phyloP scores from a whole-genome alignment of 2,329 filamentous ascomycete genomes.

The Verticillium tricorpus region DNA sequence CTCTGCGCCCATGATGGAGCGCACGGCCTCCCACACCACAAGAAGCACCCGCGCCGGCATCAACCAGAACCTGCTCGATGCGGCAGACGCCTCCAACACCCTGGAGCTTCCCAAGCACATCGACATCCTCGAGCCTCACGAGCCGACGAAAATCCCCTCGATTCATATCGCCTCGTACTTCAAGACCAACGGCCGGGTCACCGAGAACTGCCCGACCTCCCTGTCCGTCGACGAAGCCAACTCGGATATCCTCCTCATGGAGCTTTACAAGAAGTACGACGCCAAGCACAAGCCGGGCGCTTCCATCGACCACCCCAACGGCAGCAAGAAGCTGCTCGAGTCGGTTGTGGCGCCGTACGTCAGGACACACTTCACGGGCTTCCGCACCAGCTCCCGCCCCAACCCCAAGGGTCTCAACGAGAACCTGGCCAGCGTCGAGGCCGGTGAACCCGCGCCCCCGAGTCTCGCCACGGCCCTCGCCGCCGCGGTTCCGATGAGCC shows the following conservation, averaged over 20 bases:
- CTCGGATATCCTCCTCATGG: conserved; percentile 55
- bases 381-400: conserved; percentile 38
- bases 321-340: conserved; percentile 52
- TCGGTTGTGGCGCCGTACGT: conserved; percentile 45
- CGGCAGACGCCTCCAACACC: conserved; percentile 56
- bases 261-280: conserved; percentile 53
- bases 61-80: conserved; percentile 52
- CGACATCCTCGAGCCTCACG: conserved; percentile 48
- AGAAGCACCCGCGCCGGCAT: conserved; percentile 55
- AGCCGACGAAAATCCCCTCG: conserved; percentile 54
- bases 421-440: conserved; percentile 43
- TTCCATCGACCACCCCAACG: conserved; percentile 50
- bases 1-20: conserved; percentile 56
- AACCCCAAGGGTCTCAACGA: conserved; percentile 47
- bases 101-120: conserved; percentile 56
- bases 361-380: conserved; percentile 44
- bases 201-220: conserved; percentile 51
- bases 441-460: conserved; percentile 37
- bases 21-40: conserved; percentile 59
- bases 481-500: conserved; percentile 46
- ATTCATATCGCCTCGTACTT: conserved; percentile 54
- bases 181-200: conserved; percentile 49
- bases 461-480: conserved; percentile 22
- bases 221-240: conserved; percentile 47
- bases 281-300: conserved; percentile 47